A percentile compares a stretch with the other conserved stretches of the same genome.
Evolutionary conservation across 176 grass and related monocot species (phyloP).

Genomic region (Urochloa ruziziensis): DNA sequence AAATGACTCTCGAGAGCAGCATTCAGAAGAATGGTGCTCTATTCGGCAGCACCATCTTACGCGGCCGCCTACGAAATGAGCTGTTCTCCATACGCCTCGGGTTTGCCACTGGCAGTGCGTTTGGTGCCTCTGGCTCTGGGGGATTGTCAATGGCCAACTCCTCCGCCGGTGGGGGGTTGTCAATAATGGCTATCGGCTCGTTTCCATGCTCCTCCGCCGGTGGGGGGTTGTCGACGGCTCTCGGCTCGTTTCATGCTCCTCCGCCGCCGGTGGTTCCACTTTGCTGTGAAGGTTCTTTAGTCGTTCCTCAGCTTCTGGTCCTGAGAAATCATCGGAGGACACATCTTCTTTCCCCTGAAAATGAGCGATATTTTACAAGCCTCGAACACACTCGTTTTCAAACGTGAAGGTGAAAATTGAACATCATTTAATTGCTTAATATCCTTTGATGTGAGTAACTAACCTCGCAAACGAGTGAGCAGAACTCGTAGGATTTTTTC

Average conservation of each 20-base stretch:
- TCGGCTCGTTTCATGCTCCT: background rate
- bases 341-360: background rate
- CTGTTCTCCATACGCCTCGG: background rate
- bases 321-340: constrained; percentile 7
- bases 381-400: background rate
- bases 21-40: constrained; percentile 27
- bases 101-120: background rate
- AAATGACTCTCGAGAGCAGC: background rate
- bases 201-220: too few species aligned
- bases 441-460: background rate
- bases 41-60: background rate
- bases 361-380: background rate
- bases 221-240: background rate
- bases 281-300: too few species aligned
- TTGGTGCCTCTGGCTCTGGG: background rate
- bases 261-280: too few species aligned
- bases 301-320: background rate
- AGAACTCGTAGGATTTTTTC: background rate
- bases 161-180: background rate
- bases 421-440: background rate
- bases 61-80: background rate
- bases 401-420: background rate
- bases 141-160: background rate
- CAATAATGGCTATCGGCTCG: background rate
- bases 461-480: constrained; percentile 31